Evolutionary conservation across 768 basidiomycete genomes (phyloP), one percentile per base, ranked within the genome.

Genomic region (Leccinum subgranulosum): DNA sequence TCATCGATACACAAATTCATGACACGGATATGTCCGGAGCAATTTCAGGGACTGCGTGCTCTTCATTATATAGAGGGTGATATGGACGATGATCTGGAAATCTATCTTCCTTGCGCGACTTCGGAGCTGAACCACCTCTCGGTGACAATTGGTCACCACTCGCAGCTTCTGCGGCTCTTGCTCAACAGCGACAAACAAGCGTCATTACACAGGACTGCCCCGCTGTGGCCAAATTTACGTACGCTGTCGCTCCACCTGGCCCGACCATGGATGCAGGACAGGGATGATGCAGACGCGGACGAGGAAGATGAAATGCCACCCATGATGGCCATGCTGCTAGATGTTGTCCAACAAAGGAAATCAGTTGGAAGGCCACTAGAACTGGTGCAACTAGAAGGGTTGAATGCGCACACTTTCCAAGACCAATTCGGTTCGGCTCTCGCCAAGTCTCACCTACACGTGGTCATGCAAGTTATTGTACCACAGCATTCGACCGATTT

Each of bases 1-100:
- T 70, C 71, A 49, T 68, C 72, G 14, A 72, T 72, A 64, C 72
- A 73, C 62, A 73, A 64, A 41, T 73, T 73, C 59, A 72, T 72
- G 66, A 67, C 70, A 29, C 70, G 70, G 57, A 72, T 56, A 61
- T 72, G 64, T 56, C 71, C 72, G 4, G 72, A 72, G 49, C 72
- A 73, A 50, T 72, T 72, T 52, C 71, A 67, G 41, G 67, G 70
- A 48, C 57, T 75, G 23, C 64, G 53, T 43, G 66, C 64, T 15
- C 67, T 73, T 46, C 64, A 72, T 60, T 73, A 73, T 49, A 70
- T 73, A 55, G 70, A 72, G 50, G 73, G 71, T 55, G 65, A 70
- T 23, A 73, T 72, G 62, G 72, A 72, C 51, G 70, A 73, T 50
- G 71, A 72, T 46, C 62, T 72, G 39, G 71, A 73, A 66, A 70